Evolutionary conservation across 768 basidiomycete genomes (phyloP).

Genomic region (Dioszegia hungarica): DNA sequence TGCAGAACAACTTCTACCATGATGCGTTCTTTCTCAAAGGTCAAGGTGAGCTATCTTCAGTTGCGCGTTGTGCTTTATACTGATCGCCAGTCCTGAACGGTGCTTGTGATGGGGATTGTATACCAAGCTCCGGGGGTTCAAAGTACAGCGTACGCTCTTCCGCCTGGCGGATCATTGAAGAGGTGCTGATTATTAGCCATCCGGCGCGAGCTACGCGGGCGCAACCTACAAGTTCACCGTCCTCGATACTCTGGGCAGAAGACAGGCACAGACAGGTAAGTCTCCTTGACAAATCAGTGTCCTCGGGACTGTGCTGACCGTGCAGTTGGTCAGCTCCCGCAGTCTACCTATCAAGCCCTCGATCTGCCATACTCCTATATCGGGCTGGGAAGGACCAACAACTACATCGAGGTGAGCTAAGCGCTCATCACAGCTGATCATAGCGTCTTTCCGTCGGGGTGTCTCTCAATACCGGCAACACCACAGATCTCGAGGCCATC

Average conservation of each 20-base stretch:
- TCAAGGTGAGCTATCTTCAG: slow-evolving; percentile 60
- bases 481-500: slow-evolving; percentile 90
- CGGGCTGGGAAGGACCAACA: slow-evolving; percentile 94
- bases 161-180: background rate
- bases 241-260: slow-evolving; percentile 77
- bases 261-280: slow-evolving; percentile 83
- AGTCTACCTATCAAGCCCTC: slow-evolving; percentile 85
- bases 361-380: slow-evolving; percentile 92
- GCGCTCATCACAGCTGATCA: background rate
- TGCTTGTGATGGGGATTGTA: slow-evolving; percentile 79
- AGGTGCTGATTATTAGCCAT: slow-evolving; percentile 59
- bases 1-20: slow-evolving; percentile 97
- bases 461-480: slow-evolving; percentile 71
- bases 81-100: slow-evolving; percentile 72
- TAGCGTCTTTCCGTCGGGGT: slow-evolving; percentile 89
- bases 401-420: slow-evolving; percentile 76
- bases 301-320: background rate
- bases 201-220: slow-evolving; percentile 89
- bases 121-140: slow-evolving; percentile 57
- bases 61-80: background rate
- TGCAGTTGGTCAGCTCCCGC: slow-evolving; percentile 83
- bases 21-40: slow-evolving; percentile 99
- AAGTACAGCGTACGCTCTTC: slow-evolving; percentile 63
- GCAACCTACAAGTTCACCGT: slow-evolving; percentile 97
- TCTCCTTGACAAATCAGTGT: slow-evolving; percentile 5